Percentiles rank a stretch among this genome's conserved stretches.
Conservation (phyloP, 768 basidiomycete genomes). For the Pleurotus sapidus region DNA sequence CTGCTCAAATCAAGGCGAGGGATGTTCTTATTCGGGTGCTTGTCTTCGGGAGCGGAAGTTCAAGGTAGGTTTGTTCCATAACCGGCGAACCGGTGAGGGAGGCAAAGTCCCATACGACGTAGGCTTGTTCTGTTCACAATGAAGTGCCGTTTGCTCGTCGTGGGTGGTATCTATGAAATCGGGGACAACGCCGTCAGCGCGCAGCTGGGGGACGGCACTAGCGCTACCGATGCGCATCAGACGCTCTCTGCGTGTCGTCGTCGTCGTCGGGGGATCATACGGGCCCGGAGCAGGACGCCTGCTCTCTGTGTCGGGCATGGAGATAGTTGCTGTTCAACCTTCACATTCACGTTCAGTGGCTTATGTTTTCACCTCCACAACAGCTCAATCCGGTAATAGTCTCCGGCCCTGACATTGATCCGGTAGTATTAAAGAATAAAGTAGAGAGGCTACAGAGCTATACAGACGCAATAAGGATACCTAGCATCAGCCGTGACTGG, state of each 20-base stretch:
- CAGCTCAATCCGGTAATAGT: too few relatives aligned
- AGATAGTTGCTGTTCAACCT: neutral
- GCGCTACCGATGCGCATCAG: conserved; percentile 52
- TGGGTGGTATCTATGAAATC: neutral
- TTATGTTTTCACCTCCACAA: too few relatives aligned
- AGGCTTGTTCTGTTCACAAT: conserved; percentile 13
- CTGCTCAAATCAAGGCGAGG: conserved; percentile 27
- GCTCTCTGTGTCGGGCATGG: neutral
- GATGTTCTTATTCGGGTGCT: conserved; percentile 27
- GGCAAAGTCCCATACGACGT: conserved; percentile 60
- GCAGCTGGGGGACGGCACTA: conserved; percentile 15
- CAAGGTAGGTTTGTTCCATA: conserved; percentile 23
- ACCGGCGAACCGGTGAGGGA: conserved; percentile 17
- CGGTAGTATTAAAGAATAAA: too few relatives aligned
- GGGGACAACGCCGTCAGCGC: conserved; percentile 6
- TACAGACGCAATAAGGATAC: too few relatives aligned
- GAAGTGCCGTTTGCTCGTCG: conserved; percentile 8
- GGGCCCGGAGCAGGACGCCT: conserved; percentile 23
- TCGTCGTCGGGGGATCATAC: conserved; percentile 49
- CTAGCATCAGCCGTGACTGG: neutral
- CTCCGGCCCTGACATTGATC: too few relatives aligned
- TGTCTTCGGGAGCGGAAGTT: conserved; percentile 31
- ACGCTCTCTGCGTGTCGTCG: conserved; percentile 59
- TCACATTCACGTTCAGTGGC: too few relatives aligned
- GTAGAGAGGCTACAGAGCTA: too few relatives aligned